Evolutionary conservation across 495 filamentous ascomycete species (phyloP), one percentile per base, ranked within the genome.

Genomic region (Aspergillus hancockii): DNA sequence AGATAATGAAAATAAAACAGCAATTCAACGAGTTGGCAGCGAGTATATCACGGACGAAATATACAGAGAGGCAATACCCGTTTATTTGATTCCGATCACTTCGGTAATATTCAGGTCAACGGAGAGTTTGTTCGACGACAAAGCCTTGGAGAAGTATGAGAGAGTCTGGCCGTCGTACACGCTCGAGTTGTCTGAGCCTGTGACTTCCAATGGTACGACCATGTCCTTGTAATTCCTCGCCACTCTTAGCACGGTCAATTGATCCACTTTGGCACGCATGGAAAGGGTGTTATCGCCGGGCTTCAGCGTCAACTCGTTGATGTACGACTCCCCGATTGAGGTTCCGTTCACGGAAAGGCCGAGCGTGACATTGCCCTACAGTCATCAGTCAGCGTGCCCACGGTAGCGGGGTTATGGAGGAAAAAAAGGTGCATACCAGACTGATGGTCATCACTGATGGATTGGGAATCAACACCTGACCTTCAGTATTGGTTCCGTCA

Each of bases 381-480:
- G 9, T 14, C 43, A 47, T 47, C 18, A 23, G 43, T 47, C 16
- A 47, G 21, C 23, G 25, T 34, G 41, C 14, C 49, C 13, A 52
- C 64, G 49, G 66, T 60, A 55, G 69, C 58, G 66, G 62, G 55
- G 43, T 18, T 34, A 47, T 14, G n/a, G 49, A 43, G 52, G 32
- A 53, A 32, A 43, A 22, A 49, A 21, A 43, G 23, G 49, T 16
- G 34, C 61, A 62, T 78, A 89, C 87, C 70, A 91, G 78, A 19
- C 76, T 69, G 49, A 93, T 73, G 7, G 83, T 83, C 70, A 90
- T 75, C 52, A 85, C 70, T 4, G 88, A 86, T 6, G 81, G 83
- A 67, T 93, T 93, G 57, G 90, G 89, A 38, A 93, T 89, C 53
- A 65, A 75, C 36, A 84, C 81, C 4, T 73, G 80, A 63, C 84